Percentiles rank a stretch among this genome's conserved stretches.
Evolutionary conservation across 2,329 filamentous ascomycete species (phyloP).

Genomic region (Alternaria sp.): DNA sequence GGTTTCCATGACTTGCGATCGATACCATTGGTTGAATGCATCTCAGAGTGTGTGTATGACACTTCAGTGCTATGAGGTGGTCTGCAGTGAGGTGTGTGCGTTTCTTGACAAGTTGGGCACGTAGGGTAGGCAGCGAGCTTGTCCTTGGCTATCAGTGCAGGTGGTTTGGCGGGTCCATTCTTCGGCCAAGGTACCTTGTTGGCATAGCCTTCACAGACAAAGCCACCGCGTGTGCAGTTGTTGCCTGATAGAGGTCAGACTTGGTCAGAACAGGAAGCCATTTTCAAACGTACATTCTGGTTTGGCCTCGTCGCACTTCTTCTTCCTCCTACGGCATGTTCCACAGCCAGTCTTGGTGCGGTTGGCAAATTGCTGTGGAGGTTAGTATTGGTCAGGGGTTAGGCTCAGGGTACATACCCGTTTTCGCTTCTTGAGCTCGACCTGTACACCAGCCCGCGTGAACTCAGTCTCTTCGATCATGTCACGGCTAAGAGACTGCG

Average conservation of each 20-base stretch:
- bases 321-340: constrained; percentile 90
- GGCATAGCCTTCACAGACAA: constrained; percentile 89
- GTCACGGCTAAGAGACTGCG: constrained; percentile 6
- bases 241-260: constrained; percentile 50
- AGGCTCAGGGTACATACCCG: constrained; percentile 49
- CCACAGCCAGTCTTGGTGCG: constrained; percentile 94
- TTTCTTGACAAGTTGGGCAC: constrained; percentile 26
- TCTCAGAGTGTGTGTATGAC: constrained; percentile 27
- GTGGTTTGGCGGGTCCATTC: constrained; percentile 65
- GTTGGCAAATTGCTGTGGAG: constrained; percentile 79
- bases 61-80: constrained; percentile 11
- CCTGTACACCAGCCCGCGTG: constrained; percentile 53
- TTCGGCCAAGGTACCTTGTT: constrained; percentile 80
- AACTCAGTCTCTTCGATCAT: constrained; percentile 45
- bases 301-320: constrained; percentile 96
- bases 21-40: constrained; percentile 20
- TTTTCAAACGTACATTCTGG: constrained; percentile 78
- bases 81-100: constrained; percentile 42
- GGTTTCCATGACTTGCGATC: constrained; percentile 37
- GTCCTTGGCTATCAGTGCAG: constrained; percentile 86
- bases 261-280: not conserved
- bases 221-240: constrained; percentile 90
- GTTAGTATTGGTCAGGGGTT: constrained; percentile 15
- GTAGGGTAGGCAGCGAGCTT: constrained; percentile 37
- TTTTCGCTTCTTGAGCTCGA: constrained; percentile 53